Evolutionary conservation across 2,329 filamentous ascomycete genomes (phyloP), one percentile per base, ranked within the genome.

Genomic region (Calycina herbarum): DNA sequence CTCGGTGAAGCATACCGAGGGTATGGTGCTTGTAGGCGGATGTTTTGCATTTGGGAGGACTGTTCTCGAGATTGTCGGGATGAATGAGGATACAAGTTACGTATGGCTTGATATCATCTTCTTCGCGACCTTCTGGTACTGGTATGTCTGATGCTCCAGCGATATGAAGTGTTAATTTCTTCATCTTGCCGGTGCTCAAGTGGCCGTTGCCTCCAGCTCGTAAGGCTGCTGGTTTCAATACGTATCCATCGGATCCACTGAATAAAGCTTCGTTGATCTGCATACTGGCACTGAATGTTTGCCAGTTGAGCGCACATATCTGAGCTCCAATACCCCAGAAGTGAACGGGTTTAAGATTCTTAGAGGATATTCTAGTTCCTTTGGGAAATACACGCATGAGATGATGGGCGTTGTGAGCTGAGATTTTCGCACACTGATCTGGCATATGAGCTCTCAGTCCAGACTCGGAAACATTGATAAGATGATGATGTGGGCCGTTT

Each of bases 361-460:
- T 82, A 1, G 87, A 90, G 0, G 85, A 85, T 73, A 91, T 90
- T 56, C 88, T 85, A 0, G 87, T 89, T 59, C 88, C 88, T 72
- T 90, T 90, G 45, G 88, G 88, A 69, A 81, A 91, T 1, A 90
- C 87, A 3, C 88, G 84, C 88, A 90, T 90, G n/a, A 90, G 80
- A 66, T 89, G 86, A 24, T 82, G 78, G 0, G 87, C 79, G 68
- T 91, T 91, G 78, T 91, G 88, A 0, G 75, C 74, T 0, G 84
- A 78, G 62, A 91, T 87, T 40, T 81, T 80, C 15, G 78, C 72
- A 57, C 78, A 79, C 57, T 77, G 72, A 1, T 74, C 75, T 1
- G 84, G 82, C 64, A 90, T 77, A 63, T 86, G 81, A 1, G 78
- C 73, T 2, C 79, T 77, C 0, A 90, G 78, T 0, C 85, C 86